A percentile compares a stretch with the other conserved stretches of the same genome.
These are phyloP conservation scores for Botrytis aclada DNA, from an alignment of 2,329 filamentous ascomycete genomes.

Conservation along the genomic window DNA sequence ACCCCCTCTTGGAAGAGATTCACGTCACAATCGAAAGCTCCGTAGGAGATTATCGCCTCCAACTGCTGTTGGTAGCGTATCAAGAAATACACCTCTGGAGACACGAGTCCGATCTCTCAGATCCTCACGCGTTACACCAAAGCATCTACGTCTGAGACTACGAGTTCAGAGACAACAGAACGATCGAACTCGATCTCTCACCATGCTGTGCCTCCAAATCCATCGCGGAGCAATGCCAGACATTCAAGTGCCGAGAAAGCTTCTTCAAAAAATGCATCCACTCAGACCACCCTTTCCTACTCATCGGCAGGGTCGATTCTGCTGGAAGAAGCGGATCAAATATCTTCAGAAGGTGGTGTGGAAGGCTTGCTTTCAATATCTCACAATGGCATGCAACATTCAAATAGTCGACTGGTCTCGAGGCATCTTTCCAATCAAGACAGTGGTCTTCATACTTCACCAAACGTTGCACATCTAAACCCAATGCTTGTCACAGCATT, in stretches of 20 bases:
- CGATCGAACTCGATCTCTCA: background rate
- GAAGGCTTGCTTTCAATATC: background rate
- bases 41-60: background rate
- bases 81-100: too few relatives aligned
- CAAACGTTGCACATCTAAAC: background rate
- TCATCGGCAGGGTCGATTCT: too few relatives aligned
- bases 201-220: background rate
- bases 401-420: background rate
- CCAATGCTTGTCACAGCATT: background rate
- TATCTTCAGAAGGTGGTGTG: background rate
- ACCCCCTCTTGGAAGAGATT: too few relatives aligned
- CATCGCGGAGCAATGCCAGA: background rate
- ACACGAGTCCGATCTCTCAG: background rate
- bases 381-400: background rate
- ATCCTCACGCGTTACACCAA: background rate
- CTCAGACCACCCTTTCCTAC: too few relatives aligned
- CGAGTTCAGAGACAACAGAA: background rate
- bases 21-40: background rate
- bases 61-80: background rate
- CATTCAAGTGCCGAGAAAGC: background rate
- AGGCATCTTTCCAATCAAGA: background rate
- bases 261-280: too few relatives aligned
- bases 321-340: background rate
- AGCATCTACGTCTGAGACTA: background rate
- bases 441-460: background rate